Evolutionary conservation across 331 rosid species (phyloP), one percentile per base, ranked within the genome.

Genomic region (Quercus phellos): DNA sequence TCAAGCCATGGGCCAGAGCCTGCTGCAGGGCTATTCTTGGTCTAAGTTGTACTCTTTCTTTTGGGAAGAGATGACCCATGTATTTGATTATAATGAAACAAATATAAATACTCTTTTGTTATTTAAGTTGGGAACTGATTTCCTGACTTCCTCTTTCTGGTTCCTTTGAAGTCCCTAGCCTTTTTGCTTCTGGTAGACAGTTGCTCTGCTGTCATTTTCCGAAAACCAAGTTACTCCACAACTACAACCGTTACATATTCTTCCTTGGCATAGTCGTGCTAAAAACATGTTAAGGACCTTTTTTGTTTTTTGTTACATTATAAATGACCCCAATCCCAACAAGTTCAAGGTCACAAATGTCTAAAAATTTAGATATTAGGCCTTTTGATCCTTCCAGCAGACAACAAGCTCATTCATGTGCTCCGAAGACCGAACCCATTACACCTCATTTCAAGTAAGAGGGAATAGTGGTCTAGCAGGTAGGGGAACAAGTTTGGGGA

Each of bases 41-140:
- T 67, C 53, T 46, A 8, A 11, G 71, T 22, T 78, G 77, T 51
- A 59, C 70, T 77, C 55, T 60, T 67, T 71, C 60, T 80, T 64
- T 38, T 22, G 63, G 46, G 21, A 22, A 55, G 72, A 67, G 32
- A 53, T 75, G 77, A 66, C 78, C 55, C 16, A 4, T 35, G 32
- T 79, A 51, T 43, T 35, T 76, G 68, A 59, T 80, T 81, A 80
- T 80, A 68, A 68, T 82, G 66, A 66, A 69, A 42, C 18, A 61
- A 68, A 51, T 18, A 54, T 34, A 68, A 74, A 67, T 34, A 27
- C 50, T 64, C 22, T 7, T 46, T 46, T 79, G 70, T 77, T 51
- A 38, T 51, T 72, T 59, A 78, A 34, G 82, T n/a, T 72, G 51
- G 73, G 55, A 69, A 71, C 73, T 76, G 61, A 19, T 34, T 27